phyloP scores from a whole-genome alignment of 2,329 filamentous ascomycete genomes.

The Cryphonectria nitschkei region DNA sequence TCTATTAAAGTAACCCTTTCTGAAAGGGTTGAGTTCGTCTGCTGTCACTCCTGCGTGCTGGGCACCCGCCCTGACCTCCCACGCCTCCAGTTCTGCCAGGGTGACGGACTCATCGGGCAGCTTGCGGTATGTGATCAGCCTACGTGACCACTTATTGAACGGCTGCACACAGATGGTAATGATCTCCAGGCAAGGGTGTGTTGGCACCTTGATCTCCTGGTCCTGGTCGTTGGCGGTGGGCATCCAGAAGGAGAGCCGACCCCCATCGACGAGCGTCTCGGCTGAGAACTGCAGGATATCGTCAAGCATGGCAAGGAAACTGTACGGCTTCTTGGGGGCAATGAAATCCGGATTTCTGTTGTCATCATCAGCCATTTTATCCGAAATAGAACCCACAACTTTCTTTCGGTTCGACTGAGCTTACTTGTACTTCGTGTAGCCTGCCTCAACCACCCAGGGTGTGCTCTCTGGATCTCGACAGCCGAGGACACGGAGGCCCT shows the following conservation, averaged over 20 bases:
- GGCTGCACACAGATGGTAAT: slow-evolving; percentile 79
- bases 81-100: slow-evolving; percentile 43
- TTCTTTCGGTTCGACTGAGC: slow-evolving; percentile 35
- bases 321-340: slow-evolving; percentile 88
- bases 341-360: slow-evolving; percentile 68
- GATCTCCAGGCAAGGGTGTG: slow-evolving; percentile 74
- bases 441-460: slow-evolving; percentile 67
- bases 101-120: slow-evolving; percentile 63
- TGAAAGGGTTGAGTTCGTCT: slow-evolving; percentile 64
- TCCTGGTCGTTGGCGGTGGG: slow-evolving; percentile 83
- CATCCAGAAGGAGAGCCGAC: slow-evolving; percentile 94
- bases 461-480: slow-evolving; percentile 67
- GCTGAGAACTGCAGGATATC: slow-evolving; percentile 86
- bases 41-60: slow-evolving; percentile 51
- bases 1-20: slow-evolving; percentile 60
- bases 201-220: slow-evolving; percentile 75
- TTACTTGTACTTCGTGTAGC: slow-evolving; percentile 70
- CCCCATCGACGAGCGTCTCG: slow-evolving; percentile 74
- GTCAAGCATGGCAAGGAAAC: slow-evolving; percentile 86
- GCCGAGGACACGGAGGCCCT: slow-evolving; percentile 87
- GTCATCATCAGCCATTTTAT: background rate
- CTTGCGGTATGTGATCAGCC: slow-evolving; percentile 83
- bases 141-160: slow-evolving; percentile 92
- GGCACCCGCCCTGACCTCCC: slow-evolving; percentile 33
- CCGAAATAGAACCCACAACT: background rate